phyloP scores from a whole-genome alignment of 2,329 filamentous ascomycete species.

The Paracamarosporium sp. region DNA sequence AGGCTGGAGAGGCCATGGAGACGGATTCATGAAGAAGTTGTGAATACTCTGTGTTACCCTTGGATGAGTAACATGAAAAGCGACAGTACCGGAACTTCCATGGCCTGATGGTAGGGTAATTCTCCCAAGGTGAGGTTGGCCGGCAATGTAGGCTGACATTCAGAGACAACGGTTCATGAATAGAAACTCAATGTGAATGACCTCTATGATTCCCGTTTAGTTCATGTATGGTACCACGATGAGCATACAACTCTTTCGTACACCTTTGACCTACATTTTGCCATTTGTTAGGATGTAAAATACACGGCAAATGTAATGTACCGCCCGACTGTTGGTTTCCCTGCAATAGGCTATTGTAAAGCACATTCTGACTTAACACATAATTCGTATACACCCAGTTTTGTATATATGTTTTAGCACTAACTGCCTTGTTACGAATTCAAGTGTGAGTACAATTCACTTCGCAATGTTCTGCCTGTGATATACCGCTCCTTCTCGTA shows the following conservation, averaged over 20 bases:
- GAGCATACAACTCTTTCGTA: not conserved
- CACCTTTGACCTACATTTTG: not conserved
- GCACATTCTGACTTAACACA: no score
- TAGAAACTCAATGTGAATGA: constrained; percentile 3
- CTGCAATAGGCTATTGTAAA: no score
- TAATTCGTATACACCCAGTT: no score
- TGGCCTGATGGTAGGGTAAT: not conserved
- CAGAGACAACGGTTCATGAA: not conserved
- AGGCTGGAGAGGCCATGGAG: constrained; percentile 61
- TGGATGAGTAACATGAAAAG: not conserved
- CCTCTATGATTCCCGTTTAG: not conserved
- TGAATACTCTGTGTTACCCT: not conserved
- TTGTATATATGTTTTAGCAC: no score
- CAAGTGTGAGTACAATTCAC: no score
- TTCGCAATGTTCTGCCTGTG: no score
- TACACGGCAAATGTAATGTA: no score
- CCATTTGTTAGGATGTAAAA: no score
- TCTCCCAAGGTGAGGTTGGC: not conserved
- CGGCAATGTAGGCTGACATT: not conserved
- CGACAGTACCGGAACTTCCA: not conserved
- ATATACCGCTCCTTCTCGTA: no score
- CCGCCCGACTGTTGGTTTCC: no score
- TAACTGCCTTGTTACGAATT: no score
- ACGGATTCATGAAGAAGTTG: constrained; percentile 52
- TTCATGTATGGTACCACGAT: not conserved